phyloP scores from a whole-genome alignment of 2,329 filamentous ascomycete genomes.

The Talaromyces islandicus region DNA sequence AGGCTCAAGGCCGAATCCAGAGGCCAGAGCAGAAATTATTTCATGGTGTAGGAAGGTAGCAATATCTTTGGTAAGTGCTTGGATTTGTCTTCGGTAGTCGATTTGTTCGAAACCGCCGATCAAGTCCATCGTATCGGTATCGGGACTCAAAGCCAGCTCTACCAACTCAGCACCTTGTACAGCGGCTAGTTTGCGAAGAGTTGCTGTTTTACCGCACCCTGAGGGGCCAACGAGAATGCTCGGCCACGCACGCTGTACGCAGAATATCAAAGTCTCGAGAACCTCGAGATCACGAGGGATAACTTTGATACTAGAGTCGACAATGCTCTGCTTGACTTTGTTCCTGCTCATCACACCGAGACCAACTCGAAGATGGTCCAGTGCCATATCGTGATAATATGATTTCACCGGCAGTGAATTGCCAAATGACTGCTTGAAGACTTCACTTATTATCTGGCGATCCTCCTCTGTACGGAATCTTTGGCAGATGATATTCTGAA shows the following conservation, averaged over 20 bases:
- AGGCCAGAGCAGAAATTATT: constrained; percentile 24
- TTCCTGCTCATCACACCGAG: constrained; percentile 65
- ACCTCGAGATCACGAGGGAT: constrained; percentile 52
- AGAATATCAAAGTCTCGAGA: constrained; percentile 81
- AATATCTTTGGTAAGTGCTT: constrained; percentile 53
- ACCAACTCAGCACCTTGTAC: constrained; percentile 69
- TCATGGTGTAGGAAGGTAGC: constrained; percentile 46
- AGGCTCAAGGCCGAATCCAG: constrained; percentile 16
- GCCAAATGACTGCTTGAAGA: constrained; percentile 64
- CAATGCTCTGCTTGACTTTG: constrained; percentile 28
- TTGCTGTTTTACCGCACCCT: constrained; percentile 77
- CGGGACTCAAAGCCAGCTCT: constrained; percentile 84
- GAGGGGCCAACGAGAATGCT: constrained; percentile 82
- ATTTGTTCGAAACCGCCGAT: constrained; percentile 96
- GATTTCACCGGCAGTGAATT: constrained; percentile 46
- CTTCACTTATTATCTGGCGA: constrained; percentile 54
- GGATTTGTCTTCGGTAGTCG: constrained; percentile 69
- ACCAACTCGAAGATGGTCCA: constrained; percentile 68
- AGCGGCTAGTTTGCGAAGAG: constrained; percentile 76
- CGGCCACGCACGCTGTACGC: constrained; percentile 79
- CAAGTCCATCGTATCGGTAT: constrained; percentile 94
- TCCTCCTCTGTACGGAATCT: constrained; percentile 74
- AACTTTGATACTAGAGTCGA: constrained; percentile 28
- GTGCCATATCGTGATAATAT: constrained; percentile 66
- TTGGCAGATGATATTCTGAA: constrained; percentile 77